Evolutionary conservation across 106 monocot genomes (phyloP), one percentile per base, ranked within the genome.

Genomic region (Xerophyta viscosa): DNA sequence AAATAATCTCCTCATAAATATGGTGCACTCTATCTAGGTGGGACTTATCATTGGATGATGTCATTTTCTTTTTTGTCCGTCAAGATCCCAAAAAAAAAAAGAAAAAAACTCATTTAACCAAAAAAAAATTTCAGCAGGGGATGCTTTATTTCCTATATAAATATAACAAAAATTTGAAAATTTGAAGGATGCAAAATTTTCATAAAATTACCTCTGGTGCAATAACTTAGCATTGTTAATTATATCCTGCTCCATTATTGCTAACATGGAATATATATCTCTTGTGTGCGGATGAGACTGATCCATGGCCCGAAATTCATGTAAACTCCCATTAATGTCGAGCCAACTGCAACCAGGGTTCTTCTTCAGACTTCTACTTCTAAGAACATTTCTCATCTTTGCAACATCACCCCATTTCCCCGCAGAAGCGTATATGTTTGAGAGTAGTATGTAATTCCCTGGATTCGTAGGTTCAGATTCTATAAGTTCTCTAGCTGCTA

Each of bases 331-430:
- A 52, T 68, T 44, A 20, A 68, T 41, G n/a, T 68, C 68, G 2
- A 68, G 50, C 68, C 68, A 68, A 18, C 68, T 68, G 22, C 10
- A 31, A 14, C 68, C 68, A 51, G 60, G 58, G 14, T 18, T 48
- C 52, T 69, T 69, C 53, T 46, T 61, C 31, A 69, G 15, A 26
- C 61, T 45, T 20, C 44, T 41, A 46, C 44, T 36, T 61, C 43
- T 54, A 11, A 69, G 61, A 36, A n/a, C n/a, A n/a, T n/a, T 39
- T 26, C 70, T 70, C 61, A 69, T 69, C 37, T 56, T 70, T 24
- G 70, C 70, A 20, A 62, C 70, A 37, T 30, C 48, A 37, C 56
- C 62, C 70, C 70, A 62, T 31, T 56, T 70, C 8, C 62, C 62
- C 12, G 48, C 31, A 13, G 54, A 52, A n/a, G 62, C 70, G 28